A percentile compares a stretch with the other conserved stretches of the same genome.
Conservation (phyloP, 306 rosid species). For the Senna siamea region DNA sequence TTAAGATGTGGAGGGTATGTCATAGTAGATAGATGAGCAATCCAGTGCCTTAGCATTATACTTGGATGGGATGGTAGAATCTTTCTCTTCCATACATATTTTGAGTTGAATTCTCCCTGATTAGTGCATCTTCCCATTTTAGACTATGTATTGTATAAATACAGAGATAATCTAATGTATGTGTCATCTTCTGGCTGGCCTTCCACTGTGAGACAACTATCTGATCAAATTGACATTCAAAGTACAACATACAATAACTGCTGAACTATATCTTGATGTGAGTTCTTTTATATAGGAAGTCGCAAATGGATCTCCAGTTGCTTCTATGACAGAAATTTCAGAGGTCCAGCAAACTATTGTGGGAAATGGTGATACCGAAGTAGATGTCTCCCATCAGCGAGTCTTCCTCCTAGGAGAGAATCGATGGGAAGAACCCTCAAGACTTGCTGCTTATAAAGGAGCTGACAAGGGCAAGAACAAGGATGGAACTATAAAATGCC, state of each 20-base stretch:
- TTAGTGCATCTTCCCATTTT: background rate
- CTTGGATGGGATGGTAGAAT: background rate
- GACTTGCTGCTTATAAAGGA: constrained; percentile 49
- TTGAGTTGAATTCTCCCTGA: background rate
- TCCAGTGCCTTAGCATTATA: background rate
- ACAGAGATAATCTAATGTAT: background rate
- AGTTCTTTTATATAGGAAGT: constrained; percentile 51
- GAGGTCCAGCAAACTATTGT: constrained; percentile 58
- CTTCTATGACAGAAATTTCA: constrained; percentile 59
- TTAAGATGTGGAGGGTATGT: background rate
- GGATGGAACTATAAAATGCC: constrained; percentile 56
- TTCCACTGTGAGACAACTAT: background rate
- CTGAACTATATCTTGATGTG: constrained; percentile 29
- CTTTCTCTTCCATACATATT: background rate
- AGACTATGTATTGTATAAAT: background rate
- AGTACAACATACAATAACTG: constrained; percentile 3
- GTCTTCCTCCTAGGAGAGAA: constrained; percentile 95
- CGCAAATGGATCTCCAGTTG: constrained; percentile 67
- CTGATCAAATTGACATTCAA: constrained; percentile 7
- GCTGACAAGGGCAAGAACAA: constrained; percentile 47
- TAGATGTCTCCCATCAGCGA: constrained; percentile 51
- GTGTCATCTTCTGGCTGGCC: constrained; percentile 6
- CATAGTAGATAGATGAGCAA: background rate
- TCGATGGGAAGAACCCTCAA: constrained; percentile 95
- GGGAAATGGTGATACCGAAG: constrained; percentile 46